Conservation (phyloP, 306 rosid species). For the Gastrolobium villosum region DNA sequence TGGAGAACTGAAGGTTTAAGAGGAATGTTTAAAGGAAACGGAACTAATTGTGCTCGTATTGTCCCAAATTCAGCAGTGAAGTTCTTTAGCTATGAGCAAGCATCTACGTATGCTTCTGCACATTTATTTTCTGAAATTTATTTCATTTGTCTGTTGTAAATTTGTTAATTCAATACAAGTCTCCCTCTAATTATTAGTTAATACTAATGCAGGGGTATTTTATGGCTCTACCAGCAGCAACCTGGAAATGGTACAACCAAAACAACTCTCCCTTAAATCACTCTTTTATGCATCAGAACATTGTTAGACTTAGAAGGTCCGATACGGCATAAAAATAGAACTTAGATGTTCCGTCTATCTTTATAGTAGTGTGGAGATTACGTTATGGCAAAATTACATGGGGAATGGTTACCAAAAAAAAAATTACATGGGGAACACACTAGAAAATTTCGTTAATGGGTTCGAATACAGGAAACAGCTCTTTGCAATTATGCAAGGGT, state of each 20-base stretch:
- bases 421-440: background rate
- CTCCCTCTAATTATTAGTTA: slow-evolving; percentile 13
- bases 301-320: background rate
- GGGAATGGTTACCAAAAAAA: too few relatives aligned
- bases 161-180: slow-evolving; percentile 11
- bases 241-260: slow-evolving; percentile 65
- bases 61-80: slow-evolving; percentile 81
- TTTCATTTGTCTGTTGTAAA: background rate
- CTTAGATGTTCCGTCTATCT: background rate
- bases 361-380: background rate
- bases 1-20: slow-evolving; percentile 71
- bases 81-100: slow-evolving; percentile 78
- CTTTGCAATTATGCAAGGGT: too few relatives aligned
- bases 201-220: slow-evolving; percentile 62
- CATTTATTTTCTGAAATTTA: background rate
- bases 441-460: background rate
- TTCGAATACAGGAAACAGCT: too few relatives aligned
- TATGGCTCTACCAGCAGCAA: slow-evolving; percentile 64
- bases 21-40: slow-evolving; percentile 79
- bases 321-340: background rate
- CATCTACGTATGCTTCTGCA: slow-evolving; percentile 61
- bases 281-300: slow-evolving; percentile 26
- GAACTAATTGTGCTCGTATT: slow-evolving; percentile 83
- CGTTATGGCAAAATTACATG: background rate
- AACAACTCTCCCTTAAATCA: slow-evolving; percentile 29